Evolutionary conservation across 257 asterid genomes (phyloP), one percentile per base, ranked within the genome.

Genomic region (Misopates orontium): DNA sequence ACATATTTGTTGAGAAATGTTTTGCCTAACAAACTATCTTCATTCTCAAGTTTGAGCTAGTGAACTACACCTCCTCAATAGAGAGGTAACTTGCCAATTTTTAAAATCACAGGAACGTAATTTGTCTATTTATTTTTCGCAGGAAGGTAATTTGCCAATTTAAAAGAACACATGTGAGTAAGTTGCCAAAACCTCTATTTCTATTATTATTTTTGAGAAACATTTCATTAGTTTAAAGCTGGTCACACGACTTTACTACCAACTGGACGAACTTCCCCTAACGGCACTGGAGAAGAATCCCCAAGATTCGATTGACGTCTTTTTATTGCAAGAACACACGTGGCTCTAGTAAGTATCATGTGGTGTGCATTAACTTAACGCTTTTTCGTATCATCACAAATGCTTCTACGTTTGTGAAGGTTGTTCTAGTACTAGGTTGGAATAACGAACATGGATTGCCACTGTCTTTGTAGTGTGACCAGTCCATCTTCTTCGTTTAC

Each of bases 391-490:
- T 42, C 63, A 20, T 47, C 64, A 52, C 13, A 42, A 42, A 42
- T 11, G 13, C 16, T 41, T 10, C 11, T 42, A 42, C 16, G 4
- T 42, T 42, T 42, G 48, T 42, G 48, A 42, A 42, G 11, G 16
- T 42, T 8, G 2, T 28, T 28, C 6, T 28, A 28, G 2, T 28
- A n/a, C n/a, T n/a, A n/a, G n/a, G 4, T 36, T 1, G 1, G 8
- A 36, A 36, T 4, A 36, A 3, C 8, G 8, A 5, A 36, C 11
- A 85, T 88, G 96, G 89, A 85, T 50, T 78, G 78, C 15, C 79
- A 57, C 47, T 75, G 66, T 68, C 76, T 72, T 73, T 66, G 77
- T 73, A 56, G 56, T 56, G 77, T 70, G 4, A 55, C 70, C 39
- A 71, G 40, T 56, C 67, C 85, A 63, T 61, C 77, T 51, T 55